Conservation (phyloP, 768 basidiomycete species). For the Leccinum truebloodii region DNA sequence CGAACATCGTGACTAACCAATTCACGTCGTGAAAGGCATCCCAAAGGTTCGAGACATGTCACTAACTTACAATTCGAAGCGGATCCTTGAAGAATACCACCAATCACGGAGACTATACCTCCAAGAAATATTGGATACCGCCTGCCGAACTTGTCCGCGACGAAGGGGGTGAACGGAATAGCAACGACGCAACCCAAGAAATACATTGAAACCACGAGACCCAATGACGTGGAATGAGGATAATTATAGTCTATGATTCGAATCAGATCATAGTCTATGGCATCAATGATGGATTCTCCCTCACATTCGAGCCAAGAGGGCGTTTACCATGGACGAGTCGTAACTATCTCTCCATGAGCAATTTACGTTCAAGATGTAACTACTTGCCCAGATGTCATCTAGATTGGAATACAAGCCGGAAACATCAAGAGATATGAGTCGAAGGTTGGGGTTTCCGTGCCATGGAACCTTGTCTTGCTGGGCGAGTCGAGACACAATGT, state of each 20-base stretch:
- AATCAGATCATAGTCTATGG: neutral
- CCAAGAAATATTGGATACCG: neutral
- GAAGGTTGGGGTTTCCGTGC: slow-evolving; percentile 53
- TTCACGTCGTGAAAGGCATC: neutral
- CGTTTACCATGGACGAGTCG: neutral
- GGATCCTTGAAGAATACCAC: neutral
- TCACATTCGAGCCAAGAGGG: neutral
- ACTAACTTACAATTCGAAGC: neutral
- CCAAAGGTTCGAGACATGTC: neutral
- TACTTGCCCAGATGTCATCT: neutral
- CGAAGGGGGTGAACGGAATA: neutral
- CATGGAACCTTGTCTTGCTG: slow-evolving; percentile 31
- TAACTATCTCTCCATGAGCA: neutral
- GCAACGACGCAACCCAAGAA: neutral
- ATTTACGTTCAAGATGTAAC: slow-evolving; percentile 16
- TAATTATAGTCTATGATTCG: neutral
- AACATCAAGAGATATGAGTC: neutral
- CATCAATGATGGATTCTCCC: neutral
- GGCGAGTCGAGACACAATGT: neutral
- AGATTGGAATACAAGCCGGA: neutral
- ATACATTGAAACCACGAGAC: neutral
- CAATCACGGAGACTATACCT: neutral
- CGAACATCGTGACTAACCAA: neutral
- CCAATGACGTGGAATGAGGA: neutral
- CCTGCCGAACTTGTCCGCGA: neutral